phyloP scores from a whole-genome alignment of 2,329 filamentous ascomycete species.

The Dactylellina drechsleri region DNA sequence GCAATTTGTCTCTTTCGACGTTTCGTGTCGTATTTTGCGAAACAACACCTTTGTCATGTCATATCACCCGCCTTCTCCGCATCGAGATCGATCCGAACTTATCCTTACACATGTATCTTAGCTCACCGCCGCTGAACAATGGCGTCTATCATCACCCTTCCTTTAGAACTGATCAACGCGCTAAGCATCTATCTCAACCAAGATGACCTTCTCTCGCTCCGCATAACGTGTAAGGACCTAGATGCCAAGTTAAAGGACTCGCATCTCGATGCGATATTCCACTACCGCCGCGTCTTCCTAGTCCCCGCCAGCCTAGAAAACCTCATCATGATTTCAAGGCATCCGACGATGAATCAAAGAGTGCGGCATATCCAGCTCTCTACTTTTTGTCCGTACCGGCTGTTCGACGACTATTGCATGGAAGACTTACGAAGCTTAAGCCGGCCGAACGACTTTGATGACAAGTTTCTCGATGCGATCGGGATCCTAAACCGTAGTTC shows the following conservation, averaged over 20 bases:
- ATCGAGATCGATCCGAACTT: too few relatives aligned
- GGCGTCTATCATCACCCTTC: not conserved
- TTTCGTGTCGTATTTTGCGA: too few relatives aligned
- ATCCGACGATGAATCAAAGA: not conserved
- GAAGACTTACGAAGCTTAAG: not conserved
- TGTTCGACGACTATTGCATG: not conserved
- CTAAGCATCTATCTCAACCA: conserved; percentile 5
- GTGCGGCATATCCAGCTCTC: conserved; percentile 1
- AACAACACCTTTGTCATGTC: too few relatives aligned
- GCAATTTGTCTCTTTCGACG: too few relatives aligned
- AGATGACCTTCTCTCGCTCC: conserved; percentile 22
- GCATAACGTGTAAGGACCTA: conserved; percentile 15
- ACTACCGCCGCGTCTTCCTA: conserved; percentile 16
- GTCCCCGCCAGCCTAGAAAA: conserved; percentile 7
- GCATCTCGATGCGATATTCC: conserved; percentile 11
- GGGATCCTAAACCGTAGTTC: not conserved
- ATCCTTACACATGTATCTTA: too few relatives aligned
- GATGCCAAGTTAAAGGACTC: conserved; percentile 1
- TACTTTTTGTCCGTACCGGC: not conserved
- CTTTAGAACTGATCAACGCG: not conserved
- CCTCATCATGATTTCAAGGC: conserved; percentile 6
- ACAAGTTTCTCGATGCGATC: not conserved
- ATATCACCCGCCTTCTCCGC: too few relatives aligned
- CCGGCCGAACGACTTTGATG: not conserved
- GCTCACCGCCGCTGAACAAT: not conserved